These are phyloP conservation scores for Arachnopeziza araneosa DNA, from an alignment of 2,329 filamentous ascomycete genomes.

Conservation along the genomic window DNA sequence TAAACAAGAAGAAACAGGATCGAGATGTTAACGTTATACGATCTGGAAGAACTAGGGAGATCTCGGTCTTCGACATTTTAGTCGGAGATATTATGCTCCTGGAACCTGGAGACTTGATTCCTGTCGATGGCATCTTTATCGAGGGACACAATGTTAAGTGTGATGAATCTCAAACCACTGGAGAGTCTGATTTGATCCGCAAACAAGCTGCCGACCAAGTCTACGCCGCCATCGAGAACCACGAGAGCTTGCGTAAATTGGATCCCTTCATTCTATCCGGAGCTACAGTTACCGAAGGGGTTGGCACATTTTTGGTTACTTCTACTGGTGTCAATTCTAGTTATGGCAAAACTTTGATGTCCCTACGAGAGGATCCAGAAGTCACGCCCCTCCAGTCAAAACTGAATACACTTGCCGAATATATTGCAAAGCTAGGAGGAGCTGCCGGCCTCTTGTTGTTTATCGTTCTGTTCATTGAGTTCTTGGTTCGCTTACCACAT, in stretches of 20 bases:
- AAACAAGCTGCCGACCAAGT: conserved; percentile 62
- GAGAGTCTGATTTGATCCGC: conserved; percentile 67
- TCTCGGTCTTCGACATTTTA: conserved; percentile 65
- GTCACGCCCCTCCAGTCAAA: conserved; percentile 76
- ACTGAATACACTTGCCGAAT: conserved; percentile 70
- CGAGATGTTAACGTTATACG: conserved; percentile 68
- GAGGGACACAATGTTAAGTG: conserved; percentile 61
- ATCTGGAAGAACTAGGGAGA: conserved; percentile 64
- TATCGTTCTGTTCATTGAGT: conserved; percentile 73
- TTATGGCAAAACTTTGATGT: conserved; percentile 74
- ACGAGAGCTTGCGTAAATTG: conserved; percentile 55
- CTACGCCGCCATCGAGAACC: conserved; percentile 55
- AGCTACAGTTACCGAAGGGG: conserved; percentile 69
- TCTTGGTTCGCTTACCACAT: conserved; percentile 54
- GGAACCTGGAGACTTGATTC: conserved; percentile 67
- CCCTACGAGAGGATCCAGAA: conserved; percentile 68
- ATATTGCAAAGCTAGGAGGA: conserved; percentile 71
- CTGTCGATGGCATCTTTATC: conserved; percentile 67
- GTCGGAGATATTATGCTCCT: conserved; percentile 70
- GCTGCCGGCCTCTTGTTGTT: conserved; percentile 71
- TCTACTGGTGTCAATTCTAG: conserved; percentile 68
- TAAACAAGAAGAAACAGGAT: conserved; percentile 76
- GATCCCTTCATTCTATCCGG: conserved; percentile 80
- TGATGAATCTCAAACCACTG: conserved; percentile 71
- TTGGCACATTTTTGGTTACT: conserved; percentile 71